Evolutionary conservation across 805 yeast species (phyloP), one percentile per base, ranked within the genome.

Genomic region (Myxozyma kluyveri): DNA sequence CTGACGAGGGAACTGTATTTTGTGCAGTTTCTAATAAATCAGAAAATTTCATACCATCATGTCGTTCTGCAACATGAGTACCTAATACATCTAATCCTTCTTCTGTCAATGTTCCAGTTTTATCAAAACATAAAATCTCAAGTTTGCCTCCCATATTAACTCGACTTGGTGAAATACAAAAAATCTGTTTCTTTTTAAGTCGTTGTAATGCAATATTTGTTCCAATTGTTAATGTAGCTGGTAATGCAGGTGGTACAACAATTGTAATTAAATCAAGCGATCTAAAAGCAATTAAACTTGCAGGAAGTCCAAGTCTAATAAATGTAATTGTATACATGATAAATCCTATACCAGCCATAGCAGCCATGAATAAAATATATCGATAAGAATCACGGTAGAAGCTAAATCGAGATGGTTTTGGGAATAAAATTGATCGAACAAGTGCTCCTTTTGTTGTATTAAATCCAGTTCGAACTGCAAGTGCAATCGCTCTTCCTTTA

Each of bases 221-320:
- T 18, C 99, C 99, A 54, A 93, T 91, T 0, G 99, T 89, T 55
- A 93, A 72, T 0, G 99, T 93, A 0, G 99, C 99, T 0, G 99
- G 99, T 41, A 93, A 75, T 0, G 99, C 99, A 0, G 99, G 99
- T 1, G 99, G 99, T 1, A 93, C 96, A 4, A 93, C 99, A 66
- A 93, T 89, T 0, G 99, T 93, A 49, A 93, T 84, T 47, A 93
- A 80, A 70, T 93, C 99, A 49, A 93, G 73, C 0, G 98, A 98
- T 61, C 99, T 78, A 50, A 93, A 72, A 4, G 90, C 75, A 74
- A 93, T 91, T 33, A 84, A 69, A 42, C 75, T 75, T 56, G 78
- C 77, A 3, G 84, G 82, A 35, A 93, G 68, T 0, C 95, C 93
- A 55, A 93, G 70, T 61, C 80, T 74, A 54, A 91, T 77, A 67